Conservation (phyloP, 2,329 filamentous ascomycete genomes). For the Fusarium subtropicale region DNA sequence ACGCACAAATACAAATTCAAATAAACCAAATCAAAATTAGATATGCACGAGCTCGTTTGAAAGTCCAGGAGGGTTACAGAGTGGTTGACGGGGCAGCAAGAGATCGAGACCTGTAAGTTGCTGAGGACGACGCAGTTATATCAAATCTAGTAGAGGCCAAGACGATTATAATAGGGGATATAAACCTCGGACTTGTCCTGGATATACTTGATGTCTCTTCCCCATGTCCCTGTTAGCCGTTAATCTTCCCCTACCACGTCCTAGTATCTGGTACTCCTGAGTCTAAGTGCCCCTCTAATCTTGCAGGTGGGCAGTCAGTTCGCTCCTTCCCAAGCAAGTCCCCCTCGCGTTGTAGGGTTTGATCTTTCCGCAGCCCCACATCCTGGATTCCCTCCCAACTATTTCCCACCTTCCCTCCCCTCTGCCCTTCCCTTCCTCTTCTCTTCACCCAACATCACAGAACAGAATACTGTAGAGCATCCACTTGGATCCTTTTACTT, state of each 20-base stretch:
- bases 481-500: conserved; percentile 25
- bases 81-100: conserved; percentile 17
- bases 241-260: conserved; percentile 7
- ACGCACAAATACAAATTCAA: conserved; percentile 28
- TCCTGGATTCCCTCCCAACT: conserved; percentile 7
- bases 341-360: conserved; percentile 1
- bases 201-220: neutral
- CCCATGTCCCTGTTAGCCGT: conserved; percentile 8
- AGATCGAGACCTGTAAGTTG: conserved; percentile 1
- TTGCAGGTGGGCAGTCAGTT: conserved; percentile 9
- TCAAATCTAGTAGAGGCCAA: neutral
- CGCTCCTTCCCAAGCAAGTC: conserved; percentile 24
- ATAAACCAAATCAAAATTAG: conserved; percentile 4
- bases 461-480: conserved; percentile 17
- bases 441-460: conserved; percentile 23
- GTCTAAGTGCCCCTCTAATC: conserved; percentile 4
- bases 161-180: conserved; percentile 4
- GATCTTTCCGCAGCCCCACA: conserved; percentile 10
- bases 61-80: neutral
- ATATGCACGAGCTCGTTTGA: neutral
- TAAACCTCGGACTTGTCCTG: neutral
- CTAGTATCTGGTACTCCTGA: conserved; percentile 5
- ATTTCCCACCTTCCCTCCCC: conserved; percentile 15
- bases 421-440: conserved; percentile 5
- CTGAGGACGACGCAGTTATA: conserved; percentile 14